Evolutionary conservation across 345 rosid species (phyloP).

Genomic region (Acer negundo): DNA sequence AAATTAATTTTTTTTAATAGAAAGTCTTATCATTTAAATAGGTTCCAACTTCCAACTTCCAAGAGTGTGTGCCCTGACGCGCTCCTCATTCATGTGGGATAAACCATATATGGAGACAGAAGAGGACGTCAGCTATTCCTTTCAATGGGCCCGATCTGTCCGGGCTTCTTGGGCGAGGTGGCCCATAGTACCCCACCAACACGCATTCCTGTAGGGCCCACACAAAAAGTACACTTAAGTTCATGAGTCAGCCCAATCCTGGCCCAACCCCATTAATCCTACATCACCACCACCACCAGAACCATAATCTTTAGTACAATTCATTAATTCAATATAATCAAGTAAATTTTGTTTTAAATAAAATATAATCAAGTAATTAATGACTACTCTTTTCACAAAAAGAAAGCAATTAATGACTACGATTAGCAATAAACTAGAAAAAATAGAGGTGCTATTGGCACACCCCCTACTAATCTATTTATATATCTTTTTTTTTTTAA

Average conservation of each 20-base stretch:
- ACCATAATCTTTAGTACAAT: too few relatives aligned
- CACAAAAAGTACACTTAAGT: neutral
- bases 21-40: too few relatives aligned
- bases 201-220: neutral
- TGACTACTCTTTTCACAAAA: too few relatives aligned
- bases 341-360: too few relatives aligned
- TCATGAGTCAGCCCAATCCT: neutral
- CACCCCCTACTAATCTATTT: too few relatives aligned
- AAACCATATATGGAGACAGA: neutral
- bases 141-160: slow-evolving; percentile 21
- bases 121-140: slow-evolving; percentile 13
- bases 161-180: slow-evolving; percentile 19
- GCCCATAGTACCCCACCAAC: slow-evolving; percentile 5
- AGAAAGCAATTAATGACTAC: too few relatives aligned
- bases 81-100: neutral
- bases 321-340: too few relatives aligned
- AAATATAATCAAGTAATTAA: too few relatives aligned
- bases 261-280: neutral
- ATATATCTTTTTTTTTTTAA: too few relatives aligned
- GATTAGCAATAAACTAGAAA: too few relatives aligned
- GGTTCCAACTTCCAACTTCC: neutral
- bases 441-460: too few relatives aligned
- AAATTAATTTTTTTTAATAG: too few relatives aligned
- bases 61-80: slow-evolving; percentile 15
- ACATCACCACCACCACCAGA: neutral